Evolutionary conservation across 1,139 yeast genomes (phyloP), one percentile per base, ranked within the genome.

Genomic region (Protomyces macrosporus): DNA sequence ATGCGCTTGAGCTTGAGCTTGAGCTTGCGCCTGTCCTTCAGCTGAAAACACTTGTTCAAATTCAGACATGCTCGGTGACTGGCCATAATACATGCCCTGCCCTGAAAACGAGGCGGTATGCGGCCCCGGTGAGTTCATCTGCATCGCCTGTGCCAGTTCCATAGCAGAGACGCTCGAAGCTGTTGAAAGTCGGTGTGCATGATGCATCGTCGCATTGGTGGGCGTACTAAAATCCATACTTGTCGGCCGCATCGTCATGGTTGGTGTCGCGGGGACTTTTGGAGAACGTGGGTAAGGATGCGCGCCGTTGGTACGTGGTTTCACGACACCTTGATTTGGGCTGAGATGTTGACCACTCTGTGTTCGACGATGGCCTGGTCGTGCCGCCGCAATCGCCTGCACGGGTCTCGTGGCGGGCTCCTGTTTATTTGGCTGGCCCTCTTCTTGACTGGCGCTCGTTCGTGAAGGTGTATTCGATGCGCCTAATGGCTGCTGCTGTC

Each of bases 251-350:
- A 42, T 10, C 42, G 33, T 39, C 51, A 40, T 34, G 48, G 37
- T 30, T 1, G 57, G 33, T 10, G 45, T 30, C 10, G 33, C n/a
- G 7, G 62, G 55, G 6, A 50, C 56, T 23, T 51, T 58, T 23
- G 62, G 62, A 4, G 62, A 58, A 10, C 62, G 55, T 10, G 62
- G 62, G 37, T 58, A 58, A 4, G 62, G 62, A 45, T 58, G 56
- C 10, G 45, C 60, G 12, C 56, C 53, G 16, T 50, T 39, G 33
- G 56, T 32, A 14, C 62, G 37, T 5, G 48, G 30, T 23, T 42
- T 42, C n/a, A 56, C 39, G 5, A 50, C 42, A 30, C 39, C 39
- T 12, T 53, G 61, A 37, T 58, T 58, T 16, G 62, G 62, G 10
- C 56, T 51, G 14, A 58, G 45, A 33, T 58, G 55, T 9, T 39